Evolutionary conservation across 345 rosid genomes (phyloP), one percentile per base, ranked within the genome.

Genomic region (Sonneratia alba): DNA sequence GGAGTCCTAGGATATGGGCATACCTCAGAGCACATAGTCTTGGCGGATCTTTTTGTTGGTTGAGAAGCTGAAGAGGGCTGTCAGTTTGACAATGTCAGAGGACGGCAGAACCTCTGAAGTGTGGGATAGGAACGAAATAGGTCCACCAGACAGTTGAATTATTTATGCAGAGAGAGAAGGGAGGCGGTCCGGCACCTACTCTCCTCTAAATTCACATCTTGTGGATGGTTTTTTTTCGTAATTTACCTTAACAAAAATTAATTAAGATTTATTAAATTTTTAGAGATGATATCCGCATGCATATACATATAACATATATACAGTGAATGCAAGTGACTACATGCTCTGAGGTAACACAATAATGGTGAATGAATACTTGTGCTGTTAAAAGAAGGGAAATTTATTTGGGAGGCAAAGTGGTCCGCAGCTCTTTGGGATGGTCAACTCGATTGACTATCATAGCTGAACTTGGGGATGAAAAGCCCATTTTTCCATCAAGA

Each of bases 1-100:
- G 76, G 66, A 51, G 47, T 55, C 37, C 67, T 37, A 8, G 12
- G 51, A 73, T 71, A 71, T 42, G 76, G 66, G 34, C 71, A 15
- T 36, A 51, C 70, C 21, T 55, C 66, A 7, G 76, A 73, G 71
- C 76, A 73, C 76, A 68, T 73, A 55, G 24, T 55, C 11, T 22
- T 4, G 13, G 9, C 45, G n/a, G 63, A 24, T 57, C 8, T 57
- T 57, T 34, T 34, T 68, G 24, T 55, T 55, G n/a, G 24, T 55
- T 55, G 63, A 57, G 63, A 57, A 42, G 45, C 45, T 42, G 32
- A 42, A 42, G 45, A 42, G 45, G 6, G 63, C 22, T n/a, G 63
- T 57, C 11, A 21, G 63, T 57, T 24, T 18, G 63, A 57, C 8
- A 6, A 1, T 9, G 63, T 57, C 59, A 16, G 59, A 55, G 59